A percentile compares a stretch with the other conserved stretches of the same genome.
Conservation (phyloP, 345 rosid species). For the Ceriops zippeliana region DNA sequence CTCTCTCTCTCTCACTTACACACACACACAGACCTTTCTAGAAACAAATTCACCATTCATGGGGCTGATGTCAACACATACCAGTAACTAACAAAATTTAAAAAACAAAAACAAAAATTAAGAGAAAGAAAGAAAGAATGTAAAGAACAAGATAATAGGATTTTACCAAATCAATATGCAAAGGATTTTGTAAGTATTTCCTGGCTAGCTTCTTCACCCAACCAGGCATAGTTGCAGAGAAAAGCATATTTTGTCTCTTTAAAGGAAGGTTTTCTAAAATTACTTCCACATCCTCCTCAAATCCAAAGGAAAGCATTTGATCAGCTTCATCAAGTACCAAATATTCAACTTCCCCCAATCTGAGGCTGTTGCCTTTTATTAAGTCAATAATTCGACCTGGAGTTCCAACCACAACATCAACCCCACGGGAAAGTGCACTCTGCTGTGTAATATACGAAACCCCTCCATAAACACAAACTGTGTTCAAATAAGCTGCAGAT, state of each 20-base stretch:
- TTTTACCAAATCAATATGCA: slow-evolving; percentile 84
- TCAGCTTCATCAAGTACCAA: slow-evolving; percentile 99
- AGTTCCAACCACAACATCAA: slow-evolving; percentile 96
- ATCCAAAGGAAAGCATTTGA: slow-evolving; percentile 98
- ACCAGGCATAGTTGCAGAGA: slow-evolving; percentile 98
- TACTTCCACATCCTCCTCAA: slow-evolving; percentile 87
- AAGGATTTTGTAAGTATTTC: slow-evolving; percentile 81
- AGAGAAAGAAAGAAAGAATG: neutral
- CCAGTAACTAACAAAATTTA: neutral
- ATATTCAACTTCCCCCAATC: slow-evolving; percentile 78
- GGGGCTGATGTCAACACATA: too few species aligned
- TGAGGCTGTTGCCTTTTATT: slow-evolving; percentile 69
- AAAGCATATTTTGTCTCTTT: slow-evolving; percentile 93
- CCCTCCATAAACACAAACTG: slow-evolving; percentile 95
- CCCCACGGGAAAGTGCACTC: slow-evolving; percentile 80
- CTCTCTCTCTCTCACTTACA: too few species aligned
- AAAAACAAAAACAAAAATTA: neutral
- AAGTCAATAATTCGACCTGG: slow-evolving; percentile 95
- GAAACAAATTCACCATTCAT: too few species aligned
- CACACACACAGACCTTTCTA: too few species aligned
- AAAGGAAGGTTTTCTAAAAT: slow-evolving; percentile 83
- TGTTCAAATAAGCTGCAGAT: slow-evolving; percentile 76
- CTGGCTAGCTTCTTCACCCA: slow-evolving; percentile 95
- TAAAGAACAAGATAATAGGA: neutral
- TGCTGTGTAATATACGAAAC: slow-evolving; percentile 81